Percentiles rank a stretch among this genome's conserved stretches.
These are phyloP conservation scores for Spergularia marina DNA, from an alignment of 148 eudicot genomes.

Conservation along the genomic window DNA sequence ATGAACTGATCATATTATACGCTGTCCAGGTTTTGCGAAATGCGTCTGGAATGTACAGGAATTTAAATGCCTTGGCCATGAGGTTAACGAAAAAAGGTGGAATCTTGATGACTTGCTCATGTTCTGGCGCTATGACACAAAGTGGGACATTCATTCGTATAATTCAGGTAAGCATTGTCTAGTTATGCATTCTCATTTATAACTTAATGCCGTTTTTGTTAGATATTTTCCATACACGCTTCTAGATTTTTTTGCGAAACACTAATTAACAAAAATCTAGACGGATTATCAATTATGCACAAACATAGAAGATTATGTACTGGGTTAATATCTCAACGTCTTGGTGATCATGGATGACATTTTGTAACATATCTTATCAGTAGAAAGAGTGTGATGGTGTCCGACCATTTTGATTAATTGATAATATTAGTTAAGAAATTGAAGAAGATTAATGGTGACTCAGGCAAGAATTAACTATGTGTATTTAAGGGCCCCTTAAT, in stretches of 20 bases:
- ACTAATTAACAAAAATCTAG: background rate
- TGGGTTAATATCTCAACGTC: too few relatives aligned
- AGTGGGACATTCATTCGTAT: constrained; percentile 69
- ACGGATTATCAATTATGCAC: background rate
- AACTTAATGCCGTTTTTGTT: background rate
- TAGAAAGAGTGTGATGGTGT: too few relatives aligned
- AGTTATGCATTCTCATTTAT: background rate
- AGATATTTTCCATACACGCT: background rate
- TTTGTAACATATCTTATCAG: too few relatives aligned
- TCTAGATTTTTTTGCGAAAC: background rate
- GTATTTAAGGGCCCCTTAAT: too few relatives aligned
- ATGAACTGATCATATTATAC: constrained; percentile 9
- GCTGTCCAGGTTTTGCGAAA: constrained; percentile 60
- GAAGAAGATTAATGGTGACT: too few relatives aligned
- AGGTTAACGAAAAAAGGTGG: constrained; percentile 69
- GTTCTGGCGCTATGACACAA: constrained; percentile 97
- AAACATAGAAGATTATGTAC: too few relatives aligned
- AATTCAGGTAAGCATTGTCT: constrained; percentile 57
- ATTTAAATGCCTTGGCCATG: constrained; percentile 84
- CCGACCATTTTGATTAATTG: too few relatives aligned
- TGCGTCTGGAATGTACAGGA: constrained; percentile 91
- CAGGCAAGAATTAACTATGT: too few relatives aligned
- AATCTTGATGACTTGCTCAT: constrained; percentile 93
- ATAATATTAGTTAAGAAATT: too few relatives aligned
- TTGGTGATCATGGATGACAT: too few relatives aligned